These are phyloP conservation scores for Fusarium buharicum DNA, from an alignment of 2,329 filamentous ascomycete genomes.

Conservation along the genomic window DNA sequence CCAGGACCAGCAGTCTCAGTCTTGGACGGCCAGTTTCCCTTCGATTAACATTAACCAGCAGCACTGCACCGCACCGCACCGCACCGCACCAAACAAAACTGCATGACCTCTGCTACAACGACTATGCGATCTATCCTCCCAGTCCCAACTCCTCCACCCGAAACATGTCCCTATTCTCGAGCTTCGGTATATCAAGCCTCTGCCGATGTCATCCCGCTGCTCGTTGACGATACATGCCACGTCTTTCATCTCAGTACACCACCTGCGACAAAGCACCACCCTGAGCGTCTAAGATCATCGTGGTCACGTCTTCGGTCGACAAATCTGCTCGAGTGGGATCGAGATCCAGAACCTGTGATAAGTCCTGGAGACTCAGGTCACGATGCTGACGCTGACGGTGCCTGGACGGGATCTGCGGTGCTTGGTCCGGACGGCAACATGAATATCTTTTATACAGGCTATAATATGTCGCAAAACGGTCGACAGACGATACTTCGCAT, in stretches of 20 bases:
- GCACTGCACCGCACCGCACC: too few species aligned
- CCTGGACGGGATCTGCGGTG: slow-evolving; percentile 51
- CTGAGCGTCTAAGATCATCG: slow-evolving; percentile 46
- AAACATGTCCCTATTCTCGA: slow-evolving; percentile 44
- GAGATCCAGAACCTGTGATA: slow-evolving; percentile 43
- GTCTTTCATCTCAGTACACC: slow-evolving; percentile 51
- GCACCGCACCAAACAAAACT: too few species aligned
- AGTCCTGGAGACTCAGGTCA: slow-evolving; percentile 31
- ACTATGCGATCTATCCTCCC: slow-evolving; percentile 36
- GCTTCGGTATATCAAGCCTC: slow-evolving; percentile 46
- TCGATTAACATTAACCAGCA: slow-evolving; percentile 9
- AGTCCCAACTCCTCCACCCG: slow-evolving; percentile 43
- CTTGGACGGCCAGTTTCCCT: background rate
- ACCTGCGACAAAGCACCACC: slow-evolving; percentile 49
- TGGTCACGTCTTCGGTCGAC: slow-evolving; percentile 49
- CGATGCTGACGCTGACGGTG: slow-evolving; percentile 48
- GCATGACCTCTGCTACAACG: slow-evolving; percentile 10
- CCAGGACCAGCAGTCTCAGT: background rate
- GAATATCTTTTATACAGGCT: slow-evolving; percentile 53
- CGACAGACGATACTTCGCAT: slow-evolving; percentile 50
- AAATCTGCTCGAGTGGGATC: slow-evolving; percentile 47
- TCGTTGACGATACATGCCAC: slow-evolving; percentile 52
- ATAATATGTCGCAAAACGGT: slow-evolving; percentile 47
- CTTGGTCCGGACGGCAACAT: slow-evolving; percentile 47
- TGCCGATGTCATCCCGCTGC: slow-evolving; percentile 51